Conservation (phyloP, 2,329 filamentous ascomycete genomes). For the Fusarium dlaminii region DNA sequence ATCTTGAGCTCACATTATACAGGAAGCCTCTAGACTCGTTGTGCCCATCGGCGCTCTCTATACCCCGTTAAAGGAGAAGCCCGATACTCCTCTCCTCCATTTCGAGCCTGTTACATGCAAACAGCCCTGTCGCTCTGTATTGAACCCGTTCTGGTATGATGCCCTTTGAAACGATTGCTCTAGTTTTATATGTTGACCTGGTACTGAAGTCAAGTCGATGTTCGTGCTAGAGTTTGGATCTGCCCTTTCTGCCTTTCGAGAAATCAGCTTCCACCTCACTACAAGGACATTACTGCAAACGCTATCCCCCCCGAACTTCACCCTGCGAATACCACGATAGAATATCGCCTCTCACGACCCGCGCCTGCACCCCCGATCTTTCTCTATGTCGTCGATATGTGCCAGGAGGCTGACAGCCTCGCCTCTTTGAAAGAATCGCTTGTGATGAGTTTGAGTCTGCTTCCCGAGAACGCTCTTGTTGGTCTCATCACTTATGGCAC, state of each 20-base stretch:
- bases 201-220: constrained; percentile 76
- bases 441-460: constrained; percentile 83
- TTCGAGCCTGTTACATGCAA: constrained; percentile 99
- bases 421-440: constrained; percentile 86
- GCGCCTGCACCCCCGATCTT: constrained; percentile 90
- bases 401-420: constrained; percentile 87
- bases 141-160: constrained; percentile 94
- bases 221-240: constrained; percentile 85
- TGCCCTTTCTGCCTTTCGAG: constrained; percentile 88
- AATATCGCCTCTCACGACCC: constrained; percentile 82
- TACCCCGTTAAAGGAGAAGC: constrained; percentile 94
- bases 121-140: constrained; percentile 90
- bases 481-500: constrained; percentile 90
- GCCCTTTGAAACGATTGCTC: not conserved
- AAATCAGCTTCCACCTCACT: constrained; percentile 84
- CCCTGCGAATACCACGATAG: constrained; percentile 85
- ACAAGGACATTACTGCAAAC: constrained; percentile 88
- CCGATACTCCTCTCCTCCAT: constrained; percentile 85
- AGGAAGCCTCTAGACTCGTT: constrained; percentile 94
- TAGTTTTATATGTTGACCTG: constrained; percentile 36
- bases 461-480: constrained; percentile 83
- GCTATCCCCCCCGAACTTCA: constrained; percentile 86
- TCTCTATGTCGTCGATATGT: constrained; percentile 87
- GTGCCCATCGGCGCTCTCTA: constrained; percentile 97
- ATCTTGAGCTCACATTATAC: constrained; percentile 12